A percentile compares a stretch with the other conserved stretches of the same genome.
Conservation (phyloP, 306 rosid species). For the Amphicarpaea edgeworthii region DNA sequence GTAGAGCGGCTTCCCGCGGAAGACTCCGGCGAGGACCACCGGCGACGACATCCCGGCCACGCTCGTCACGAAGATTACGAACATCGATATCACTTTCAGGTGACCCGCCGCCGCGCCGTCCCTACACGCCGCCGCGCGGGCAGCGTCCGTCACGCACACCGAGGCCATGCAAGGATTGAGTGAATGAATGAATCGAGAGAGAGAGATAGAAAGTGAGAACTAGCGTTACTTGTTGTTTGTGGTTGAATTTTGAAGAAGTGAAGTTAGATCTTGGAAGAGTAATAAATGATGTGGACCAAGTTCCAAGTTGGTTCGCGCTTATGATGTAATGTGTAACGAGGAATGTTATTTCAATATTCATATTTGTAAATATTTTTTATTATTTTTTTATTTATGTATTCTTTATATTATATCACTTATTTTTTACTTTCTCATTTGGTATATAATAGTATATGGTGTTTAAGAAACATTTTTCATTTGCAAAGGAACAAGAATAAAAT, state of each 20-base stretch:
- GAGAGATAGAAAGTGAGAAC: neutral
- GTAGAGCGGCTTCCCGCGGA: slow-evolving; percentile 84
- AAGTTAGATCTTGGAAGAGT: neutral
- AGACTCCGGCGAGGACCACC: slow-evolving; percentile 72
- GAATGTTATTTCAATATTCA: no score
- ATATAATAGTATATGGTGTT: no score
- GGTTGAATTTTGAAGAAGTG: neutral
- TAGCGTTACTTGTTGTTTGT: no score
- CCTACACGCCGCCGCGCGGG: slow-evolving; percentile 62
- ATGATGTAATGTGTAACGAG: no score
- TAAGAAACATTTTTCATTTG: no score
- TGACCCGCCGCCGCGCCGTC: slow-evolving; percentile 72
- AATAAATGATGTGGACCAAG: no score
- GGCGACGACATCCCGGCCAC: slow-evolving; percentile 76
- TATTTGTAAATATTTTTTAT: no score
- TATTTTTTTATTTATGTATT: no score
- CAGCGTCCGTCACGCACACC: slow-evolving; percentile 55
- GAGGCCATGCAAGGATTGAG: slow-evolving; percentile 46
- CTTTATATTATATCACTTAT: no score
- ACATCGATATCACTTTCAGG: slow-evolving; percentile 68
- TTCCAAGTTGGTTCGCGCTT: no score
- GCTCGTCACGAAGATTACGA: slow-evolving; percentile 81
- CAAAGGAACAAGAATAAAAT: no score
- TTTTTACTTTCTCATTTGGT: no score
- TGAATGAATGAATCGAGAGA: neutral